A percentile compares a stretch with the other conserved stretches of the same genome.
phyloP scores from a whole-genome alignment of 768 basidiomycete species.

The Termitomyces sp. region DNA sequence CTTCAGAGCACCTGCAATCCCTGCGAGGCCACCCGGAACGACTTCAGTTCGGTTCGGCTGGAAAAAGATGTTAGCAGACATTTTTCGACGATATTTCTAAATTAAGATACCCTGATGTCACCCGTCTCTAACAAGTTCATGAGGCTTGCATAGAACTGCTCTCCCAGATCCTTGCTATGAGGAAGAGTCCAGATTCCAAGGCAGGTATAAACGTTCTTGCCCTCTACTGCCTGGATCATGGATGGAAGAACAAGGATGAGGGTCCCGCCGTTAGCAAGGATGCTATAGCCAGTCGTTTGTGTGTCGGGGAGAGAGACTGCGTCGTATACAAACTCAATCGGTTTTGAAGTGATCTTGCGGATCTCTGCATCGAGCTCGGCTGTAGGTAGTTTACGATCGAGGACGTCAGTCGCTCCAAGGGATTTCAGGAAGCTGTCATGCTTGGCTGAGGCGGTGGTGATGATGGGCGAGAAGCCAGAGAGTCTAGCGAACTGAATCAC shows the following conservation, averaged over 20 bases:
- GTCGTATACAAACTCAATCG: conserved; percentile 22
- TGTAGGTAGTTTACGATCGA: conserved; percentile 16
- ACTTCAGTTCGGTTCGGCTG: conserved; percentile 37
- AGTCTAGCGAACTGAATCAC: conserved; percentile 22
- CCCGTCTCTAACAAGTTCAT: conserved; percentile 10
- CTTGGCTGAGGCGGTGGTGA: conserved; percentile 12
- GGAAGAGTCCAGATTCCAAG: conserved; percentile 5
- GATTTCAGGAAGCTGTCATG: conserved; percentile 1
- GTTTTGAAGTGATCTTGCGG: conserved; percentile 13
- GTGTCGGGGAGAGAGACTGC: conserved; percentile 30
- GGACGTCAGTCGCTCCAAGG: conserved; percentile 17
- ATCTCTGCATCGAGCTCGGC: conserved; percentile 6
- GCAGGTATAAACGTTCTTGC: conserved; percentile 8
- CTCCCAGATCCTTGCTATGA: conserved; percentile 6
- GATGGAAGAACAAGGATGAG: conserved; percentile 21
- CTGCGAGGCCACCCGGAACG: conserved; percentile 33
- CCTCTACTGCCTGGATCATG: conserved; percentile 11
- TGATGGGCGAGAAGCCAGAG: conserved; percentile 34
- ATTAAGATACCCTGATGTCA: conserved; percentile 1
- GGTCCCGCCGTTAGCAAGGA: conserved; percentile 32
- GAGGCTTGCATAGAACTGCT: conserved; percentile 10
- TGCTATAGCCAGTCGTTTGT: conserved; percentile 28
- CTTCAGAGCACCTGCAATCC: conserved; percentile 29
- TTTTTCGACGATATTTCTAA: background rate
- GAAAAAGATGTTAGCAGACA: background rate